Base-by-base conservation (phyloP, 2,329 filamentous ascomycete genomes). In the Aspergillus brasiliensis region DNA sequence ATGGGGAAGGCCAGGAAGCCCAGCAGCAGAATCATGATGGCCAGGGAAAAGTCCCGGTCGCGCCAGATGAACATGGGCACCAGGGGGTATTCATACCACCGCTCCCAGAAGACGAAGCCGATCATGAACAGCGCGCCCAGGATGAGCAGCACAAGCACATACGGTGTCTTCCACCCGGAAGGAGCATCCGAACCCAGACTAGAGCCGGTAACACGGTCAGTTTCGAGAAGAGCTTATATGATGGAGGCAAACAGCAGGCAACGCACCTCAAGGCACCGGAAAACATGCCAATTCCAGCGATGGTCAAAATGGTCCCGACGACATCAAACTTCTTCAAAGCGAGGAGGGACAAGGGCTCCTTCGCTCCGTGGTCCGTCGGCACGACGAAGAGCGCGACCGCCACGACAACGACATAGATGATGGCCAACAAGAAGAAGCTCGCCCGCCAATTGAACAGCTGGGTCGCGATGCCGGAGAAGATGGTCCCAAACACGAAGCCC, bases 251-350 rank as follows among this genome's bases (percentile, higher is more conserved):
- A 56, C 37, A 40, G 34, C 44, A 21, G 51, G 31, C 11, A 46
- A 56, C 54, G 3, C 38, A 51, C 78, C 81, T 71, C 70, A 84
- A 80, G 81, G 83, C 84, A 21, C 85, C 85, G 13, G 85, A 87
- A 68, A 89, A 85, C 78, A 87, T 81, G 3, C 85, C 87, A 59
- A 88, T 86, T 0, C 88, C 87, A n/a, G 83, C 78, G 34, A 90
- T 81, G 3, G 87, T 86, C 61, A 89, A 72, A 1, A 82, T 67
- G 0, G 85, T 87, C 0, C 88, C 88, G 0, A 88, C 72, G 6
- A 85, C 71, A 73, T 90, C 88, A 66, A 90, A 85, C 40, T 68
- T 28, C 27, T 46, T 55, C 23, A 55, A 5, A 3, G 52, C 40
- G 8, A 31, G 38, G 5, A 23, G 8, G 27, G 52, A 55, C n/a